Conservation (phyloP, 148 eudicot species). For the Cornus kousa region DNA sequence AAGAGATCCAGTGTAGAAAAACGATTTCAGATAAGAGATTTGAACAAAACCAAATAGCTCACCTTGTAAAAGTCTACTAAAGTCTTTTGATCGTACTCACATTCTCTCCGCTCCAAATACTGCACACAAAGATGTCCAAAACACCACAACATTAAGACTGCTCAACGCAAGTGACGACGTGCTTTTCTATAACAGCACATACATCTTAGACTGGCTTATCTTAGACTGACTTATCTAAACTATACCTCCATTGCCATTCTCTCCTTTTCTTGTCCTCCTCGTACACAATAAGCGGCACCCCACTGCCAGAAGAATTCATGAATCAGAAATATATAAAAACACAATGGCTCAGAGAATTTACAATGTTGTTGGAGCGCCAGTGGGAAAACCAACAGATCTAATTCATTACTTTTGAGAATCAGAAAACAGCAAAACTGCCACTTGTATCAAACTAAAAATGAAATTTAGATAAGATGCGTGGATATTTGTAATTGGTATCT, state of each 20-base stretch:
- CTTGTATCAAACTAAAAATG: background rate
- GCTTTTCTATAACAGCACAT: background rate
- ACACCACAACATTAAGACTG: background rate
- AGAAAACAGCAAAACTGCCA: background rate
- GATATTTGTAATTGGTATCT: background rate
- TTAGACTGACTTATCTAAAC: background rate
- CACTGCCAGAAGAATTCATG: conserved; percentile 47
- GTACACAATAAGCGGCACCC: conserved; percentile 93
- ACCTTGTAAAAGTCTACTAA: conserved; percentile 77
- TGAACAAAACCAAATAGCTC: conserved; percentile 1
- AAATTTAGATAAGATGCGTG: background rate
- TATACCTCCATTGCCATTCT: conserved; percentile 76
- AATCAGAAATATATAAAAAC: background rate
- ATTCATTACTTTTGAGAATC: background rate
- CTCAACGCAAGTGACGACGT: background rate
- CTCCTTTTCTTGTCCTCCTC: conserved; percentile 79
- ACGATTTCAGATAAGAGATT: background rate
- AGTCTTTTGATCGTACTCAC: conserved; percentile 82
- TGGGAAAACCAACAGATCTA: background rate
- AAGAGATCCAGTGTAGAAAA: background rate
- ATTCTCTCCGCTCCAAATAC: conserved; percentile 89
- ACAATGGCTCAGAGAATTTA: background rate
- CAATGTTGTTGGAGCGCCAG: background rate
- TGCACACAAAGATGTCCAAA: conserved; percentile 26
- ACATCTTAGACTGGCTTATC: background rate